Percentiles rank a stretch among this genome's conserved stretches.
Conservation (phyloP, 2,329 filamentous ascomycete species). For the Verticillium zaregamsianum region DNA sequence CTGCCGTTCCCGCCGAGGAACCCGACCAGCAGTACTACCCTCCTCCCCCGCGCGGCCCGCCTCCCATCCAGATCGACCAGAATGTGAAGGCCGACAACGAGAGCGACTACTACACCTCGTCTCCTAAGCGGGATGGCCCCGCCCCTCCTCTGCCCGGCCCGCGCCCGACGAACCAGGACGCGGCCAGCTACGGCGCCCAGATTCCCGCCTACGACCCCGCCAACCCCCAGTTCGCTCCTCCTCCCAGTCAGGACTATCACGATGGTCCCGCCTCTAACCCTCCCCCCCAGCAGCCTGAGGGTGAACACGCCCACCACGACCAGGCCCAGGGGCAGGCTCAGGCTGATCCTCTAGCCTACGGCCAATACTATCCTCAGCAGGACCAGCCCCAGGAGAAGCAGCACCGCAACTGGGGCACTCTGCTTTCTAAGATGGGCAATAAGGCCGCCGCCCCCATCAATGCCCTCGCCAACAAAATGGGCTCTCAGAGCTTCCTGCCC, state of each 20-base stretch:
- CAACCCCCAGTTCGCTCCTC: slow-evolving; percentile 4
- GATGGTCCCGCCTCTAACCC: too few relatives aligned
- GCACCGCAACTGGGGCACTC: slow-evolving; percentile 9
- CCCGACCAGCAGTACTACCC: not conserved
- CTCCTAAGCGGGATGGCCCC: not conserved
- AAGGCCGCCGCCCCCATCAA: slow-evolving; percentile 73
- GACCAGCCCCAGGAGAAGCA: not conserved
- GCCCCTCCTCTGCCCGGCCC: not conserved
- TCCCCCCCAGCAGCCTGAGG: too few relatives aligned
- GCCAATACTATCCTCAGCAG: too few relatives aligned
- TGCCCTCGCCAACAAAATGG: slow-evolving; percentile 74
- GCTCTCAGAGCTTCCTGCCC: slow-evolving; percentile 79
- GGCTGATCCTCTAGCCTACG: too few relatives aligned
- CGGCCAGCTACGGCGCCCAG: not conserved
- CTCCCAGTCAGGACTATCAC: not conserved
- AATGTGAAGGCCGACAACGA: not conserved
- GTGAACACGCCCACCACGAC: not conserved
- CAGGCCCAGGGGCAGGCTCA: not conserved
- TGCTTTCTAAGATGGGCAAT: slow-evolving; percentile 23
- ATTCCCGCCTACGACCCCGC: slow-evolving; percentile 9
- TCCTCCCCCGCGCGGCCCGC: slow-evolving; percentile 7
- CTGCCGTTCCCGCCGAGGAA: slow-evolving; percentile 1
- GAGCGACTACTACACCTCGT: not conserved
- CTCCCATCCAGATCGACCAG: slow-evolving; percentile 9
- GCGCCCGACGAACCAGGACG: not conserved